phyloP scores from a whole-genome alignment of 495 filamentous ascomycete species.

The Paragyromitra xinjiangensis region DNA sequence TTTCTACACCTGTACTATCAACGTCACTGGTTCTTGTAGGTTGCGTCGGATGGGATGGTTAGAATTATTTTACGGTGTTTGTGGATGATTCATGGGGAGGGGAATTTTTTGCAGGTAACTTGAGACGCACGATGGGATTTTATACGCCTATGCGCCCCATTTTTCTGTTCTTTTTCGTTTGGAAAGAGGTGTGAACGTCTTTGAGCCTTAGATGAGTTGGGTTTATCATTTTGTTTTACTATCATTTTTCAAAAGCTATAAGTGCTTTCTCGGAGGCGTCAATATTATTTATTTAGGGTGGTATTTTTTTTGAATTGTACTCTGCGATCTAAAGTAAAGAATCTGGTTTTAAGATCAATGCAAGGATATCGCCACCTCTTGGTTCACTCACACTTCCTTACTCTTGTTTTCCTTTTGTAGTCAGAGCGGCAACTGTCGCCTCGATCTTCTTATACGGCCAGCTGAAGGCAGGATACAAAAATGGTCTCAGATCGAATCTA shows the following conservation, averaged over 20 bases:
- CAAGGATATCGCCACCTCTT: not conserved
- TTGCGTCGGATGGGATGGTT: slow-evolving; percentile 35
- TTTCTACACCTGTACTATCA: slow-evolving; percentile 44
- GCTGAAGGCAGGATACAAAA: slow-evolving; percentile 66
- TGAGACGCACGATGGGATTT: not conserved
- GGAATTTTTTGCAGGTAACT: slow-evolving; percentile 3
- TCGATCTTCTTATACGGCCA: slow-evolving; percentile 68
- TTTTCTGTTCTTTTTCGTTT: slow-evolving; percentile 14
- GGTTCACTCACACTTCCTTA: not conserved
- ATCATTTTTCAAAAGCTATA: not conserved
- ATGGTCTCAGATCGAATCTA: slow-evolving; percentile 71
- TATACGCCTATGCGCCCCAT: slow-evolving; percentile 6
- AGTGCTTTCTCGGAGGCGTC: not conserved
- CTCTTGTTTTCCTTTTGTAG: slow-evolving; percentile 36
- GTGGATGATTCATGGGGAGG: slow-evolving; percentile 19
- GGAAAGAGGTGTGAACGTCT: slow-evolving; percentile 2
- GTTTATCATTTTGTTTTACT: not conserved
- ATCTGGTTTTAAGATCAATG: not conserved
- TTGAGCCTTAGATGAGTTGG: slow-evolving; percentile 12
- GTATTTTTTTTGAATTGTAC: not conserved
- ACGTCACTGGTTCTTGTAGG: slow-evolving; percentile 37
- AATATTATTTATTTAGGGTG: not conserved
- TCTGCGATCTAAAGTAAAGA: not conserved
- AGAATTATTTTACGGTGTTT: slow-evolving; percentile 42
- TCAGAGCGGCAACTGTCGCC: slow-evolving; percentile 51